A percentile compares a stretch with the other conserved stretches of the same genome.
phyloP scores from a whole-genome alignment of 768 basidiomycete genomes.

The Pleurotus pulmonarius region DNA sequence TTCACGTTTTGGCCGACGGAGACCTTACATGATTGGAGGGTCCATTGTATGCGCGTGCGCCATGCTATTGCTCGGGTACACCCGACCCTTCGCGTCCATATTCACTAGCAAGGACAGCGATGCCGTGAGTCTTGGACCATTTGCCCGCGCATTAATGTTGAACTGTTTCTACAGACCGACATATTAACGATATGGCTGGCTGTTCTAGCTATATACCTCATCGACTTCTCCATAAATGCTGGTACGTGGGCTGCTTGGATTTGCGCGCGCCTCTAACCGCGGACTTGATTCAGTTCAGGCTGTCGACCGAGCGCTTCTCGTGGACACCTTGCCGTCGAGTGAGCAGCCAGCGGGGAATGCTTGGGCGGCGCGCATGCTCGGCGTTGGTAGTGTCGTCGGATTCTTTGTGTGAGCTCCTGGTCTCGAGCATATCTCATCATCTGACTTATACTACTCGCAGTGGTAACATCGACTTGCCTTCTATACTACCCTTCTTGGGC shows the following conservation, averaged over 20 bases:
- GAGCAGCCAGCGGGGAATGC: slow-evolving; percentile 86
- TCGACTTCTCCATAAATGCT: slow-evolving; percentile 59
- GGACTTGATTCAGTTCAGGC: slow-evolving; percentile 60
- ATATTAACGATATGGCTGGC: slow-evolving; percentile 73
- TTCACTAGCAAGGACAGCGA: slow-evolving; percentile 31
- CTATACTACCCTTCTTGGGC: slow-evolving; percentile 70
- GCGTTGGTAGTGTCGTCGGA: slow-evolving; percentile 79
- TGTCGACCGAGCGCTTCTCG: slow-evolving; percentile 84
- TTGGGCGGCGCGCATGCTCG: slow-evolving; percentile 94
- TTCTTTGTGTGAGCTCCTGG: slow-evolving; percentile 75
- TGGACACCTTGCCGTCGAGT: slow-evolving; percentile 74
- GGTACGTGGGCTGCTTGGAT: slow-evolving; percentile 21
- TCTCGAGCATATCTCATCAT: not conserved
- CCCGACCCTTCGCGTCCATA: slow-evolving; percentile 58
- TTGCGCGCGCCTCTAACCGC: too few species aligned
- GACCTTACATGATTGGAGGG: slow-evolving; percentile 82
- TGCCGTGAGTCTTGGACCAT: slow-evolving; percentile 20
- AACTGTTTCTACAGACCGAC: slow-evolving; percentile 43
- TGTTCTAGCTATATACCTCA: slow-evolving; percentile 46
- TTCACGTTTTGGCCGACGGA: slow-evolving; percentile 77
- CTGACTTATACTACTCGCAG: slow-evolving; percentile 29
- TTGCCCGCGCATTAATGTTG: not conserved
- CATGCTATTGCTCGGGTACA: slow-evolving; percentile 83
- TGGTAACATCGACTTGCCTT: slow-evolving; percentile 76
- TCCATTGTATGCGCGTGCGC: slow-evolving; percentile 62